phyloP scores from a whole-genome alignment of 2,329 filamentous ascomycete genomes.

The Fusarium duplospermum region DNA sequence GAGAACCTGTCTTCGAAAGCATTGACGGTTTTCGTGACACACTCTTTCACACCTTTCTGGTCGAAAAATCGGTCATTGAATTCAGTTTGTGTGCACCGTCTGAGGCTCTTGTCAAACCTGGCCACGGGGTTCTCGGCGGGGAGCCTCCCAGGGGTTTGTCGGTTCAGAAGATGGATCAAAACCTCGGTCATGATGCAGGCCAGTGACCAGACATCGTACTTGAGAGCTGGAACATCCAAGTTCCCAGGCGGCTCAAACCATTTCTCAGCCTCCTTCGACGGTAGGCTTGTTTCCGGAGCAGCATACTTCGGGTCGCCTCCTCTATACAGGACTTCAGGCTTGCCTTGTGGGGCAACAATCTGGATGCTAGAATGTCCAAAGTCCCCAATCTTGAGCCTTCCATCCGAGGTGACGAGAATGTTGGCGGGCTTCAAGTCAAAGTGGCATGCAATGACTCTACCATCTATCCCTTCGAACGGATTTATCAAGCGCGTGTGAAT shows the following conservation, averaged over 20 bases:
- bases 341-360: background rate
- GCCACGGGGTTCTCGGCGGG: background rate
- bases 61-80: background rate
- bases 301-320: background rate
- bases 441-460: background rate
- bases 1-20: background rate
- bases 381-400: slow-evolving; percentile 8
- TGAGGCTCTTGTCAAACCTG: background rate
- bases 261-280: background rate
- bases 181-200: background rate
- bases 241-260: no score
- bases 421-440: slow-evolving; percentile 14
- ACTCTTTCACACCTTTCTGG: background rate
- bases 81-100: background rate
- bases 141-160: background rate
- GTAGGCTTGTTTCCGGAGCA: background rate
- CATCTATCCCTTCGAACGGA: background rate
- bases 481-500: background rate
- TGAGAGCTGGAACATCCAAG: background rate
- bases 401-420: background rate
- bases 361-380: slow-evolving; percentile 1
- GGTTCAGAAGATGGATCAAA: background rate
- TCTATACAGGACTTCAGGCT: background rate
- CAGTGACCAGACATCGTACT: background rate
- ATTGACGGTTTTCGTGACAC: background rate